Evolutionary conservation across 225 moss, liverwort and hornwort species (phyloP), one percentile per base, ranked within the genome.

Genomic region (Thuidium tamariscinum): DNA sequence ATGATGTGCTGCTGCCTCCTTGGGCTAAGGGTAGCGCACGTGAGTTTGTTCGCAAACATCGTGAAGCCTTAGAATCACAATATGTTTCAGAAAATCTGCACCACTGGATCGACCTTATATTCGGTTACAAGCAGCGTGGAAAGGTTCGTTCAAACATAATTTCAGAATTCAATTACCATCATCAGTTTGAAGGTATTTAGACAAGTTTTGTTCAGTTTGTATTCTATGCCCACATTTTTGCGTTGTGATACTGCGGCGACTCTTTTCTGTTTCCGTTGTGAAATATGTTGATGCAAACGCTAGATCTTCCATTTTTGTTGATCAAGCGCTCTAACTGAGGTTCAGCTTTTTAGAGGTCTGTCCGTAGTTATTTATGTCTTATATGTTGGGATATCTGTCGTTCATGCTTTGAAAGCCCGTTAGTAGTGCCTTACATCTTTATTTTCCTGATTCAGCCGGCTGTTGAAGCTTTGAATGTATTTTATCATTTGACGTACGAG

Each of bases 51-150:
- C 90, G 95, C 83, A 95, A 92, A 80, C 97, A 97, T 84, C 91
- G 97, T 65, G 97, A 97, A 92, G 97, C 95, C 84, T 92, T 97
- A 69, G 97, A 97, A 87, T 97, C 95, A 41, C 97, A 97, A 86
- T 97, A 95, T 91, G 95, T 97, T 48, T 97, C 95, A 61, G 97
- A 97, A 84, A 97, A 97, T 87, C 82, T 97, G 83, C 97, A 97
- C 83, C 97, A 94, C 83, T 97, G 97, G 97, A 97, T 97, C 81
- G 97, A 97, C 87, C 92, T 97, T 68, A 97, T 97, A 74, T 97
- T 97, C 73, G 97, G 97, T 64, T 95, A 88, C 88, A 95, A 92
- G 85, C 97, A 97, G 85, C 93, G 93, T 62, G 97, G 97, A 82
- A 94, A 97, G 95, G 97, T 97, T 69, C 77, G 85, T 77, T 77